phyloP scores from a whole-genome alignment of 108 stramenopile species.

The Nitzschia sp. region DNA sequence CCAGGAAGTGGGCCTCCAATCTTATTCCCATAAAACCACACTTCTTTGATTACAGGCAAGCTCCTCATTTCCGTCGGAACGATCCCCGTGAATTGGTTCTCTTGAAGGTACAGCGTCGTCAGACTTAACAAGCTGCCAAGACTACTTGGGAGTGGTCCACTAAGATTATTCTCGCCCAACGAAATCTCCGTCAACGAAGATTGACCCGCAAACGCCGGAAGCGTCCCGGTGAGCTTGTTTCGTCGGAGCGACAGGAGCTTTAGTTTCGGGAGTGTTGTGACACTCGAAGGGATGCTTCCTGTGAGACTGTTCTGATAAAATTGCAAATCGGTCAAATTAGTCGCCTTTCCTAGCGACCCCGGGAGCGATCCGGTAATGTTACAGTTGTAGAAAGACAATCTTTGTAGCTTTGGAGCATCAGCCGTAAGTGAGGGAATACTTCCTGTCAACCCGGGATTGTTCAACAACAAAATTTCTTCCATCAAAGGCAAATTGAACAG shows the following conservation, averaged over 20 bases:
- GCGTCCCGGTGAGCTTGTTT: background rate
- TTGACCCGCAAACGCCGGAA: background rate
- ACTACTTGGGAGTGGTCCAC: conserved; percentile 49
- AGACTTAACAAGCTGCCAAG: conserved; percentile 32
- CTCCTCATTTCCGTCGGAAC: conserved; percentile 33
- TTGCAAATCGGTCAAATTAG: background rate
- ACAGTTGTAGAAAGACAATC: background rate
- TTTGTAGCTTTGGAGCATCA: background rate
- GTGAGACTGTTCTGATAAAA: background rate
- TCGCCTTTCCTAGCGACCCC: background rate
- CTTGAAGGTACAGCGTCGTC: conserved; percentile 32
- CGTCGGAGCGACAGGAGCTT: background rate
- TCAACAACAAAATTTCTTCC: background rate
- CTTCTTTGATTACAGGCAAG: background rate
- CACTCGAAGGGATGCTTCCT: background rate
- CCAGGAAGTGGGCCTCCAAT: background rate
- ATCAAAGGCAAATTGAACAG: conserved; percentile 24
- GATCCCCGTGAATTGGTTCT: conserved; percentile 41
- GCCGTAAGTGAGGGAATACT: background rate
- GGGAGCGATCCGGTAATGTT: background rate
- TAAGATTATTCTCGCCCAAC: conserved; percentile 47
- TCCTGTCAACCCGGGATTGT: background rate
- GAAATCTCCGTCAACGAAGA: conserved; percentile 27
- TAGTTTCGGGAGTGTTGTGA: background rate
- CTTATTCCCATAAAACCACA: background rate